Conservation (phyloP, 2,329 filamentous ascomycete species). For the Cladophialophora immunda region DNA sequence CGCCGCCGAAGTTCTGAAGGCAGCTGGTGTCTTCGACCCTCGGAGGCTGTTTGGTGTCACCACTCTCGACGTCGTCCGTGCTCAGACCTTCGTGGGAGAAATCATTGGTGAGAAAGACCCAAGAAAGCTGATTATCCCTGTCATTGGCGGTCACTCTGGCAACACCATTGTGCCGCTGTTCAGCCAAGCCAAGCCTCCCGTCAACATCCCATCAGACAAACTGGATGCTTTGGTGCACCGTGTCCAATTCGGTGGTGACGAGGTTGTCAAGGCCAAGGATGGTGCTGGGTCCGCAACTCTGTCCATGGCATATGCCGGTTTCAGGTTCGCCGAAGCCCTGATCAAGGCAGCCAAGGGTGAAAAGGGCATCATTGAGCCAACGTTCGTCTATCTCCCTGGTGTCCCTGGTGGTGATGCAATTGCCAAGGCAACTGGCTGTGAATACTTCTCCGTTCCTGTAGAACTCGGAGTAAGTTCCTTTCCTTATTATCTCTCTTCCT, state of each 20-base stretch:
- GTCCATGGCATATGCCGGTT: slow-evolving; percentile 95
- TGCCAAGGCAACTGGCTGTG: slow-evolving; percentile 79
- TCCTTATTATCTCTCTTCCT: slow-evolving; percentile 16
- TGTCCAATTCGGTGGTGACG: slow-evolving; percentile 97
- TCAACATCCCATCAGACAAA: slow-evolving; percentile 86
- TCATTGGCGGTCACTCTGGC: slow-evolving; percentile 96
- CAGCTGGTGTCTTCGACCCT: slow-evolving; percentile 89
- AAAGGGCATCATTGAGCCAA: slow-evolving; percentile 92
- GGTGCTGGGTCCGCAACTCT: slow-evolving; percentile 82
- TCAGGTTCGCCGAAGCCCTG: slow-evolving; percentile 95
- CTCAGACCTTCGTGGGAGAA: slow-evolving; percentile 93
- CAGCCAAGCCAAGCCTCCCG: slow-evolving; percentile 83
- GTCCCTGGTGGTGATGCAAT: slow-evolving; percentile 87
- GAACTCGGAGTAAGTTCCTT: slow-evolving; percentile 83
- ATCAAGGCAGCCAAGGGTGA: slow-evolving; percentile 88
- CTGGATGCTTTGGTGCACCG: slow-evolving; percentile 90
- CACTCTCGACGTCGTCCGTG: slow-evolving; percentile 96
- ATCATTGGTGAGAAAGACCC: slow-evolving; percentile 84
- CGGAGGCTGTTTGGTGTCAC: slow-evolving; percentile 98
- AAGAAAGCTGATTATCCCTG: slow-evolving; percentile 83
- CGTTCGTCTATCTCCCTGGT: slow-evolving; percentile 93
- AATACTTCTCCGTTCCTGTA: slow-evolving; percentile 96
- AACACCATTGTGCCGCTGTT: slow-evolving; percentile 98
- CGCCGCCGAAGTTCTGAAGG: slow-evolving; percentile 94
- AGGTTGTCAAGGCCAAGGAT: slow-evolving; percentile 95